Conservation (phyloP, 2,329 filamentous ascomycete genomes). For the Alternaria angustiovoidea region DNA sequence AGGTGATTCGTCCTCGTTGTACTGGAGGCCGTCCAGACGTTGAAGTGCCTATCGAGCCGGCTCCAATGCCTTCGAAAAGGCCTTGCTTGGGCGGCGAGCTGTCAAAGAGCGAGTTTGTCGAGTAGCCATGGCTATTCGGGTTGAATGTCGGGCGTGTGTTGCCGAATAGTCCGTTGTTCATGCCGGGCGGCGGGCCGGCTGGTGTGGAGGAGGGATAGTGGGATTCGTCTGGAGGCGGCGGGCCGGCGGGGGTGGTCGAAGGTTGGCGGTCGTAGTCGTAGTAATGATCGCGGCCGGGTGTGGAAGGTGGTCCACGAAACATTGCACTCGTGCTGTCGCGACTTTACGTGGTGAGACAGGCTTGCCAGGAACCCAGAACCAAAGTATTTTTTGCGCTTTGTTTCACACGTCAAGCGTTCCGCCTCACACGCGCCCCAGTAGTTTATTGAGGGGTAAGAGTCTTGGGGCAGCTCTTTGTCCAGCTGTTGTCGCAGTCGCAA, state of each 20-base stretch:
- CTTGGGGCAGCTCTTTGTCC: constrained; percentile 5
- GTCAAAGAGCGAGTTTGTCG: constrained; percentile 25
- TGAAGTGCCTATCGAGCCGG: constrained; percentile 38
- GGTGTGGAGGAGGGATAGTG: constrained; percentile 64
- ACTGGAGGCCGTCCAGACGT: constrained; percentile 37
- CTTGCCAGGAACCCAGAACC: background rate
- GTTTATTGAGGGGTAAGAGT: background rate
- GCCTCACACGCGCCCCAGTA: constrained; percentile 6
- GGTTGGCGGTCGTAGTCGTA: constrained; percentile 47
- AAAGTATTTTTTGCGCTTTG: too few relatives aligned
- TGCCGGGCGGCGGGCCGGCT: constrained; percentile 60
- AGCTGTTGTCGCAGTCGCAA: constrained; percentile 22
- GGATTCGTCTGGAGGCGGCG: constrained; percentile 56
- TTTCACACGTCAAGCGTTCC: background rate
- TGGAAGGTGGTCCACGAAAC: constrained; percentile 50
- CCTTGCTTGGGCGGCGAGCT: constrained; percentile 49
- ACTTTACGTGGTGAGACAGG: constrained; percentile 4
- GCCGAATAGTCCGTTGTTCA: constrained; percentile 55
- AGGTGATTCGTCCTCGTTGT: constrained; percentile 39
- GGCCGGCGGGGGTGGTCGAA: constrained; percentile 66
- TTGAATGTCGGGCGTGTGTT: constrained; percentile 57
- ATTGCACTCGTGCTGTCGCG: constrained; percentile 30
- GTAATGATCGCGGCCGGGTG: constrained; percentile 40
- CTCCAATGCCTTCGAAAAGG: constrained; percentile 38
- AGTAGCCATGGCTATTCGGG: constrained; percentile 31